phyloP scores from a whole-genome alignment of 2,329 filamentous ascomycete genomes.

The Diplocarpon mali region DNA sequence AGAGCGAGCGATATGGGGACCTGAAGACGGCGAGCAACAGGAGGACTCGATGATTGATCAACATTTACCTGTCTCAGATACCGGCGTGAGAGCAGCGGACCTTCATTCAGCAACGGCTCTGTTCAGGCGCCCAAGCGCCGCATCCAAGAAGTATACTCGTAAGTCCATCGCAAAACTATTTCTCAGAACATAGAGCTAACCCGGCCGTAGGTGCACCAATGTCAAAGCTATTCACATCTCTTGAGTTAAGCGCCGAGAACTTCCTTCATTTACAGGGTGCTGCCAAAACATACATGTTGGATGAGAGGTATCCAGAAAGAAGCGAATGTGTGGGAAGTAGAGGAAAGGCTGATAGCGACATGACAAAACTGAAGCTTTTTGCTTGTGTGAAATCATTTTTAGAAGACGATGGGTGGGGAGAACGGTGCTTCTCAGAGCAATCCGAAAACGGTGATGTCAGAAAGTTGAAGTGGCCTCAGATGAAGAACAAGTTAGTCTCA shows the following conservation, averaged over 20 bases:
- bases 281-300: slow-evolving; percentile 27
- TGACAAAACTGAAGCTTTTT: slow-evolving; percentile 25
- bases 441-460: slow-evolving; percentile 11
- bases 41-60: slow-evolving; percentile 1
- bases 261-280: slow-evolving; percentile 25
- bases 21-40: slow-evolving; percentile 15
- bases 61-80: slow-evolving; percentile 7
- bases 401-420: slow-evolving; percentile 25
- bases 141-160: slow-evolving; percentile 25
- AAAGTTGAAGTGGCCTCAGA: slow-evolving; percentile 24
- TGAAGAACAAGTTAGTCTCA: slow-evolving; percentile 21
- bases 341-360: slow-evolving; percentile 18
- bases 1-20: slow-evolving; percentile 25
- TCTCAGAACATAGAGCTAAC: slow-evolving; percentile 1
- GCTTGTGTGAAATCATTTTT: slow-evolving; percentile 22
- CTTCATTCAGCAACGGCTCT: slow-evolving; percentile 24
- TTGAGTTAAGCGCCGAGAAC: slow-evolving; percentile 22
- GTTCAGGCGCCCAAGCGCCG: slow-evolving; percentile 21
- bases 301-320: slow-evolving; percentile 23
- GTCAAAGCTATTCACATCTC: slow-evolving; percentile 21
- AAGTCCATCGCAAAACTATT: slow-evolving; percentile 2
- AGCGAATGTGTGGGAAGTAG: slow-evolving; percentile 20
- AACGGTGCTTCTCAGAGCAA: slow-evolving; percentile 18
- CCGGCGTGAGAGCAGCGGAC: slow-evolving; percentile 21
- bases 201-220: slow-evolving; percentile 21